These are phyloP conservation scores for Phoenix dactylifera DNA, from an alignment of 176 grass and related monocot genomes.

Conservation along the genomic window DNA sequence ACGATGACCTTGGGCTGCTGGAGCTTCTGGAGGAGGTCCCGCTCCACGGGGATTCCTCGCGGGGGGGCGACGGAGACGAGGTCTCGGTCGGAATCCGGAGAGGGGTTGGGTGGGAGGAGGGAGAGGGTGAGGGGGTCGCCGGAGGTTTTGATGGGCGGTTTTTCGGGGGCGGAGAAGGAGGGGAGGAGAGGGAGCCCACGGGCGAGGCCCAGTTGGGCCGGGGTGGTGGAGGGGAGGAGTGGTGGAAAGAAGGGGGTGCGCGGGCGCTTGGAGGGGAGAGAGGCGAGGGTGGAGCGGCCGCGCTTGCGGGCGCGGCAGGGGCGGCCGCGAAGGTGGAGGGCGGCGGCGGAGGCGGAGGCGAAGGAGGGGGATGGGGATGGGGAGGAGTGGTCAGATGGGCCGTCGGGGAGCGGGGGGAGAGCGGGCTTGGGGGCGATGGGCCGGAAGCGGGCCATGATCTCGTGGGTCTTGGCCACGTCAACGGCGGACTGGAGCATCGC, in stretches of 20 bases:
- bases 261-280: slow-evolving; percentile 29
- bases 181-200: too few relatives aligned
- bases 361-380: slow-evolving; percentile 24
- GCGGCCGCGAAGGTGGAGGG: slow-evolving; percentile 50
- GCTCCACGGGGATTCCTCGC: slow-evolving; percentile 43
- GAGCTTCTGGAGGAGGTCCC: slow-evolving; percentile 77
- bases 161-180: neutral
- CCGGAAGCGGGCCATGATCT: slow-evolving; percentile 83
- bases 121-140: slow-evolving; percentile 22
- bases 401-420: slow-evolving; percentile 13
- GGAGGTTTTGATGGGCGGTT: neutral
- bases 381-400: neutral
- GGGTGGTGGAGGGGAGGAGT: slow-evolving; percentile 24
- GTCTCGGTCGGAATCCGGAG: slow-evolving; percentile 1
- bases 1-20: slow-evolving; percentile 62
- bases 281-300: slow-evolving; percentile 25
- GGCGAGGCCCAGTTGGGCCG: too few relatives aligned
- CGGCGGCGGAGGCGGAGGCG: slow-evolving; percentile 12
- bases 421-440: slow-evolving; percentile 92
- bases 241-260: slow-evolving; percentile 23
- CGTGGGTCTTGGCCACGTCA: slow-evolving; percentile 78
- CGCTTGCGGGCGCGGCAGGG: slow-evolving; percentile 64
- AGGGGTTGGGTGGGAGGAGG: slow-evolving; percentile 8
- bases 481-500: slow-evolving; percentile 48
- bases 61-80: slow-evolving; percentile 11